Base-by-base conservation (phyloP, 371 early-diverging fungal genomes). In the Scutellospora calospora region DNA sequence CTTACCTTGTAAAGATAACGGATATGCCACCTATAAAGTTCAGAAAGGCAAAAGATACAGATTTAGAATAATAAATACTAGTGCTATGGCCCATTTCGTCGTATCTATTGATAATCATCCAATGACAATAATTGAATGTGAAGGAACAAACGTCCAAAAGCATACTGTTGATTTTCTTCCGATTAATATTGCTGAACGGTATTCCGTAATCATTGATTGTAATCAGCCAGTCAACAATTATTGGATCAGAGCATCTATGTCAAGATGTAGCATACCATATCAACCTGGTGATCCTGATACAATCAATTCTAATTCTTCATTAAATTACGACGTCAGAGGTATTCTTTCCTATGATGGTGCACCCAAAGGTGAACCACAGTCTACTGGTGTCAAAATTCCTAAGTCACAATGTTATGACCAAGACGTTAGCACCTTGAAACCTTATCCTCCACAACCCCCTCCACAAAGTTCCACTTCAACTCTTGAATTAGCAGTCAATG, bases 11-110 rank as follows among this genome's bases (percentile, higher is more conserved):
- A 11, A 0, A 25, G 8, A 18, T 22, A 63, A 77, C 9, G 27
- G 12, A 54, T 49, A 45, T 1, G 82, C 88, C 12, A 88, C 85
- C 51, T 85, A 88, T 66, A 82, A 84, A 57, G 89, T 94, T 81
- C 85, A 83, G 6, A 89, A 94, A n/a, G 95, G 94, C 51, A 94
- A 92, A 84, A 93, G 1, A 62, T 77, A 77, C 49, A 55, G 77
- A 25, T 29, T 77, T 38, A 35, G 77, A 27, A 25, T 77, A 25
- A 77, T 77, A 1, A 77, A 77, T 63, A 29, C 33, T 57, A 77
- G 77, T 63, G 62, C 62, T 4, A 14, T 38, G 45, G 73, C 82
- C 20, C 82, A 76, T 14, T 86, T 84, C 22, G 80, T 81, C 11
- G 84, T 86, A 63, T 83, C 85, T 33, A 87, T 88, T 29, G 87